Percentiles rank a stretch among this genome's conserved stretches.
These are phyloP conservation scores for Gypsophila paniculata DNA, from an alignment of 179 eudicot species.

Conservation along the genomic window DNA sequence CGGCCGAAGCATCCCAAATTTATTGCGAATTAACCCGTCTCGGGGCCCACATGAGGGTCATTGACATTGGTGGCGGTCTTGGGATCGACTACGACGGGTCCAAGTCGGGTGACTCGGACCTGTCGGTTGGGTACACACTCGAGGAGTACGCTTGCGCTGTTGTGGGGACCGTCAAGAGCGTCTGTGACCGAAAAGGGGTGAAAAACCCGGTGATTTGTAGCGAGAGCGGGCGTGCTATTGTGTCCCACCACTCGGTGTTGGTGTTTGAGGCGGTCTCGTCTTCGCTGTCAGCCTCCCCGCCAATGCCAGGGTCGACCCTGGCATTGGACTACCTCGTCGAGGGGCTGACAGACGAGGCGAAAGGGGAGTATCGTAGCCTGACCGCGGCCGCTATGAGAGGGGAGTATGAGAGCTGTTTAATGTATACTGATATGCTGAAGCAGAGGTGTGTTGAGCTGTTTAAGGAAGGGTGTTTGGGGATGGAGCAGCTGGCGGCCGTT, in stretches of 20 bases:
- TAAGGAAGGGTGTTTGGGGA: constrained; percentile 65
- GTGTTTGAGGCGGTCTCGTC: constrained; percentile 72
- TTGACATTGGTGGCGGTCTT: constrained; percentile 88
- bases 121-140: constrained; percentile 65
- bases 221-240: constrained; percentile 89
- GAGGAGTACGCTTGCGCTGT: constrained; percentile 83
- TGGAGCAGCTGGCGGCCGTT: constrained; percentile 75
- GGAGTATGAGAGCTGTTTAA: constrained; percentile 55
- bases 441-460: constrained; percentile 76
- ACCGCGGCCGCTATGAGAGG: constrained; percentile 47
- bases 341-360: constrained; percentile 53
- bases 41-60: constrained; percentile 74
- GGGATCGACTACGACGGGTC: constrained; percentile 96
- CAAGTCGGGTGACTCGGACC: constrained; percentile 58
- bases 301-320: constrained; percentile 29
- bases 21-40: constrained; percentile 70
- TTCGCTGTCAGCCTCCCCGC: constrained; percentile 17
- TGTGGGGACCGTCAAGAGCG: constrained; percentile 49
- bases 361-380: constrained; percentile 45
- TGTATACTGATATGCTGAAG: constrained; percentile 62
- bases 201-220: constrained; percentile 65
- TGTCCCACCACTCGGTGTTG: constrained; percentile 82
- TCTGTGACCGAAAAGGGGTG: constrained; percentile 56
- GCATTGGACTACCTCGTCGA: constrained; percentile 41
- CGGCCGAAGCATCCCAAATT: constrained; percentile 75